Evolutionary conservation across 179 eudicot species (phyloP), one percentile per base, ranked within the genome.

Genomic region (Carnegiea gigantea): DNA sequence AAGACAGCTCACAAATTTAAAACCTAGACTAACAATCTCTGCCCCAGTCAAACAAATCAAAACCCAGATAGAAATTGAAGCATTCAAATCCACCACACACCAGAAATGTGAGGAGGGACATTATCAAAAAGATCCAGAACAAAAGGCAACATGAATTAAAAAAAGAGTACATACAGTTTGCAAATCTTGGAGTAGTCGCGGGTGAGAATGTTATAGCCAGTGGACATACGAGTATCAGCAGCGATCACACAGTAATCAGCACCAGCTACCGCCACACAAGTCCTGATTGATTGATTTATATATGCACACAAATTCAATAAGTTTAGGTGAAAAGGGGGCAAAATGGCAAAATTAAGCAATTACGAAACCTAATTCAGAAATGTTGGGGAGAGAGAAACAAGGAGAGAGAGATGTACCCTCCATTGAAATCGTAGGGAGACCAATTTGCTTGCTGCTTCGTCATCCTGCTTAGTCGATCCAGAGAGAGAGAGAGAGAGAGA

Each of bases 351-450:
- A 26, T 75, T 72, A 4, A 77, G 30, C 12, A 73, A 70, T 65
- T 75, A 18, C 36, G 36, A 33, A 33, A 33, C 73, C 15, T 3
- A 26, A 40, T 14, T 2, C 2, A 57, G 9, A 62, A 24, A n/a
- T n/a, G 68, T n/a, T 62, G 13, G 7, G 13, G 67, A 20, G 67
- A 68, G 43, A 68, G 70, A 65, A 10, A 65, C 30, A 28, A 28
- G 30, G 71, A 81, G 24, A 24, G 67, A 75, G 64, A 60, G 54
- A 18, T 43, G 49, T 84, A 95, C 98, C 98, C 98, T 73, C 98
- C 98, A 89, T 95, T 95, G 91, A 90, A 90, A 83, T 95, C 98
- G 81, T 95, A 95, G 13, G 98, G 98, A 86, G 98, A 95, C 90
- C 91, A 93, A 60, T 82, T 91, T 0, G 94, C 91, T 24, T 91